Percentiles rank a stretch among this genome's conserved stretches.
These are phyloP conservation scores for Hyphopichia homilentoma DNA, from an alignment of 805 yeast genomes.

Conservation along the genomic window DNA sequence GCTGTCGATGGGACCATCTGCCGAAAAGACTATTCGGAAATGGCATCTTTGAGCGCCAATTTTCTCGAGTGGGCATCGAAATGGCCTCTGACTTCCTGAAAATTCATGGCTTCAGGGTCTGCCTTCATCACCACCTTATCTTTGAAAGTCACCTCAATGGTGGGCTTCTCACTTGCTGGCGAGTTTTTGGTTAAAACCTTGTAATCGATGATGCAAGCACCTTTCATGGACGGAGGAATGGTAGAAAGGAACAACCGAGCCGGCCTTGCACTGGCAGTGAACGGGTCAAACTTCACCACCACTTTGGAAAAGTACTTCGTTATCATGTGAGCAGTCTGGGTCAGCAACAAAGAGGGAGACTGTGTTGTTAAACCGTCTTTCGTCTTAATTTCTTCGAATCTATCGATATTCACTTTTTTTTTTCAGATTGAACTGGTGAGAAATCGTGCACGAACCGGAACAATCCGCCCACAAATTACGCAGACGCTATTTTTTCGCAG, in stretches of 20 bases:
- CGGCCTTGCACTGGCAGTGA: constrained; percentile 67
- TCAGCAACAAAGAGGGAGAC: neutral
- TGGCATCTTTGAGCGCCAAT: constrained; percentile 70
- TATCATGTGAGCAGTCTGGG: constrained; percentile 52
- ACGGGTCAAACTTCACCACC: constrained; percentile 74
- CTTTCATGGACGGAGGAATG: constrained; percentile 72
- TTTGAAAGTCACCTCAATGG: constrained; percentile 70
- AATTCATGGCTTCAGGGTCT: constrained; percentile 56
- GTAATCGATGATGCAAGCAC: constrained; percentile 54
- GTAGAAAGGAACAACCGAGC: constrained; percentile 77
- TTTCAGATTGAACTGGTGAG: neutral
- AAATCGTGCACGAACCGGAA: neutral
- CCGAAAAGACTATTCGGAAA: constrained; percentile 29
- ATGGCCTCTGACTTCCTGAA: constrained; percentile 59
- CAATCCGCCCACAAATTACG: neutral
- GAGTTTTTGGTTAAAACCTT: constrained; percentile 52
- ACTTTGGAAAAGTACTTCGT: constrained; percentile 85
- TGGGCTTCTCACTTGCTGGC: constrained; percentile 41
- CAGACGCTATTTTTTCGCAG: too few relatives aligned
- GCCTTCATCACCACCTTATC: constrained; percentile 70
- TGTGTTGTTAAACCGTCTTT: neutral
- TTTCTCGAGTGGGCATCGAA: constrained; percentile 83
- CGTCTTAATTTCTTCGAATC: neutral
- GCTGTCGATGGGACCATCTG: too few relatives aligned
- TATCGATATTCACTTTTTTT: neutral